Base-by-base conservation (phyloP, 768 basidiomycete species). In the Mycena chlorophos region DNA sequence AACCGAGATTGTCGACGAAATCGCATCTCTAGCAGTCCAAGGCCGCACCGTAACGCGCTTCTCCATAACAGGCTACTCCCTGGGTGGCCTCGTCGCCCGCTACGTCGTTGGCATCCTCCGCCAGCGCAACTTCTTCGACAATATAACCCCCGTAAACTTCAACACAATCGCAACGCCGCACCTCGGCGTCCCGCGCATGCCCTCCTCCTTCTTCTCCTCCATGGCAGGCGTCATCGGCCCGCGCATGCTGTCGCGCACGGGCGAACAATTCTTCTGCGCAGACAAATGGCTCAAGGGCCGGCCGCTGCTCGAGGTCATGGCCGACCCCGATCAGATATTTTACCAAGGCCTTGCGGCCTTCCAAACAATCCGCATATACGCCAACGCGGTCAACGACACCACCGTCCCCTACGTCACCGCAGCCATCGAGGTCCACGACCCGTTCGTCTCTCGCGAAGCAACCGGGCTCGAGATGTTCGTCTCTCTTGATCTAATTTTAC, bases 321-420 rank as follows among this genome's bases (percentile, higher is more conserved):
- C 88, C 12, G 91, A 95, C 71, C 88, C 45, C 91, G 91, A 86
- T 20, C 78, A 79, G 22, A 71, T 91, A 31, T 96, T 96, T 66
- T 88, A 86, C 63, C 83, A 88, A 59, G 87, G 84, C 3, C 76
- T 96, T 34, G 54, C 75, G 0, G 71, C 75, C 34, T 96, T 96
- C 66, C 72, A 82, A 30, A 78, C 85, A 46, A 77, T 92, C 47
- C 75, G 83, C 49, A 81, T 95, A 49, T 95, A 90, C 58, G 94
- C 91, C 2, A 95, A 94, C 70, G 80, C 86, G 83, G 69, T 91
- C 16, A 85, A 87, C 62, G 93, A 95, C 63, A 54, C 73, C 2
- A 92, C 92, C 0, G 93, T 96, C 2, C 90, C 94, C 1, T 95
- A 89, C 64, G 72, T 88, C 16, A 92, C 90, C 1, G 83, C 89